A percentile compares a stretch with the other conserved stretches of the same genome.
These are phyloP conservation scores for Fraxinus platypoda DNA, from an alignment of 305 asterid species.

Conservation along the genomic window DNA sequence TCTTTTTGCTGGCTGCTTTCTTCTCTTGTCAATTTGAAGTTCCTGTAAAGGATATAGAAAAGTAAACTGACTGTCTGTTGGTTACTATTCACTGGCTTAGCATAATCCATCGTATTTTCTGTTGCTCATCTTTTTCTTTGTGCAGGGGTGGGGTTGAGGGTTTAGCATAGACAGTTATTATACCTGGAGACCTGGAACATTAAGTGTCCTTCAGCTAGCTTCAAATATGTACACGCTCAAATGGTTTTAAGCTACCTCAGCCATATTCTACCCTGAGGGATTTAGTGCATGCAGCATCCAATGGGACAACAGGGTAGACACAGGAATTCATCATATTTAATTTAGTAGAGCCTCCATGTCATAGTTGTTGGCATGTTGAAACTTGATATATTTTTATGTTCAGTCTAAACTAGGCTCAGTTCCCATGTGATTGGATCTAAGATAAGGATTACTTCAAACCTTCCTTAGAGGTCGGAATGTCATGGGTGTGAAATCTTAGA, in stretches of 20 bases:
- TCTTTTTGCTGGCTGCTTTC: neutral
- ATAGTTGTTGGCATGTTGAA: neutral
- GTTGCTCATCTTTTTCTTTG: neutral
- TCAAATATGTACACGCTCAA: neutral
- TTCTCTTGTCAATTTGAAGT: neutral
- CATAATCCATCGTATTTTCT: neutral
- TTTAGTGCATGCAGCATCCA: neutral
- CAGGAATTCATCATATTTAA: neutral
- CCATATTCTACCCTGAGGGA: neutral
- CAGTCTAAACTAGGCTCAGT: neutral
- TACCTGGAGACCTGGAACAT: neutral
- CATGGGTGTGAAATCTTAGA: neutral
- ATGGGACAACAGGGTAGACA: neutral
- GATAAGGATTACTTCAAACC: neutral
- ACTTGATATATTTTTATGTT: neutral
- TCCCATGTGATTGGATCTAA: slow-evolving; percentile 7
- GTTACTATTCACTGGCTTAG: neutral
- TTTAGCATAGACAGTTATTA: neutral
- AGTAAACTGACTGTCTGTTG: neutral
- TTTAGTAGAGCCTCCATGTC: neutral
- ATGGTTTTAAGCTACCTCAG: neutral
- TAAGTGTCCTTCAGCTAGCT: neutral
- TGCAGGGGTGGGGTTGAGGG: neutral
- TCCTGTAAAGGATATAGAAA: neutral
- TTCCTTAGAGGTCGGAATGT: neutral